Evolutionary conservation across 257 asterid genomes (phyloP).

Genomic region (Ocimum tenuiflorum): DNA sequence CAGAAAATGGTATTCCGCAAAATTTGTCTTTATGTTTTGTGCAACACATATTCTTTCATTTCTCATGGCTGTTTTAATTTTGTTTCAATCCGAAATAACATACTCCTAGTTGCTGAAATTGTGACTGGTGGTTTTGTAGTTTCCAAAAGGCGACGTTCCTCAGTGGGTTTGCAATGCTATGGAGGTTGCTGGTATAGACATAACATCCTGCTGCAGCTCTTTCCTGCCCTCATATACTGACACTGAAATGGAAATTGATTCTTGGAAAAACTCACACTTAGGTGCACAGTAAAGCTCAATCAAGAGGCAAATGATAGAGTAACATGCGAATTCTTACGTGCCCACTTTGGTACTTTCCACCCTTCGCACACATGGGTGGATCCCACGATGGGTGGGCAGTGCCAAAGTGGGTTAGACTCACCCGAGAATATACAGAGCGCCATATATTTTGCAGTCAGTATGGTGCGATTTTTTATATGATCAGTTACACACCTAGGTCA

Average conservation of each 20-base stretch:
- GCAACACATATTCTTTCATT: not conserved
- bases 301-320: not conserved
- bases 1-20: slow-evolving; percentile 60
- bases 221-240: not conserved
- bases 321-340: too few species aligned
- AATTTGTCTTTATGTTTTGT: not conserved
- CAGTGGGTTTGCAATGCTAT: slow-evolving; percentile 97
- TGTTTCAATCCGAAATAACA: not conserved
- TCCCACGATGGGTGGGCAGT: too few species aligned
- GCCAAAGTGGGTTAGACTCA: too few species aligned
- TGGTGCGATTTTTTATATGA: slow-evolving; percentile 29
- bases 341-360: too few species aligned
- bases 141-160: slow-evolving; percentile 79
- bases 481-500: not conserved
- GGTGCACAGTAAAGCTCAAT: not conserved
- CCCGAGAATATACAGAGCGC: slow-evolving; percentile 16
- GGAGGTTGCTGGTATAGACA: slow-evolving; percentile 97
- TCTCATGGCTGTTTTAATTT: not conserved
- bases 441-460: slow-evolving; percentile 34
- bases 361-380: too few species aligned
- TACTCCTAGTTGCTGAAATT: not conserved
- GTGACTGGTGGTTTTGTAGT: slow-evolving; percentile 36
- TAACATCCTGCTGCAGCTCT: slow-evolving; percentile 53
- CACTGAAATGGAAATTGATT: not conserved
- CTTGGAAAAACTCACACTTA: not conserved